Percentiles rank a stretch among this genome's conserved stretches.
Conservation (phyloP, 163 green algal species). For the Picocystis sp. region DNA sequence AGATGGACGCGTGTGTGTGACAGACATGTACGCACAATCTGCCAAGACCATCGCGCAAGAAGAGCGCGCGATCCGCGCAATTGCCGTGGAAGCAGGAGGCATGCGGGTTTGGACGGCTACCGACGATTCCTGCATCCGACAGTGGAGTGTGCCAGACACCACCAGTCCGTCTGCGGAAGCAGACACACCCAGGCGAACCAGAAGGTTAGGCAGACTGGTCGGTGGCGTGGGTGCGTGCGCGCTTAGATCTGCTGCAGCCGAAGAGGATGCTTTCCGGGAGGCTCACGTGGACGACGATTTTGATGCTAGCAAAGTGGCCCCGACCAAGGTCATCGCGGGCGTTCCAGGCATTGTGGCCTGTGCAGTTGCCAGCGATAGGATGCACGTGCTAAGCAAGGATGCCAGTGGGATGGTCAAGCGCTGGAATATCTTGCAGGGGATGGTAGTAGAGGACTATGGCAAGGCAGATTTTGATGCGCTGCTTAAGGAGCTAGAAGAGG, state of each 20-base stretch:
- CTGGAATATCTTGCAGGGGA: slow-evolving; percentile 52
- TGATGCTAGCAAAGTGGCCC: background rate
- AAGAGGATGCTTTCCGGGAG: no score
- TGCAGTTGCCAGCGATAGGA: slow-evolving; percentile 37
- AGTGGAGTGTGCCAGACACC: background rate
- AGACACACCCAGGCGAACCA: background rate
- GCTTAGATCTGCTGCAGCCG: no score
- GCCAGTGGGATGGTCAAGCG: slow-evolving; percentile 31
- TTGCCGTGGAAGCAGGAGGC: background rate
- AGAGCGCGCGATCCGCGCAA: background rate
- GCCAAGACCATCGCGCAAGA: background rate
- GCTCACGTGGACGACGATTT: no score
- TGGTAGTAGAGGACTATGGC: slow-evolving; percentile 26
- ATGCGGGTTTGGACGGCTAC: background rate
- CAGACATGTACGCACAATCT: slow-evolving; percentile 2
- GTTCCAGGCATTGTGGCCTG: slow-evolving; percentile 26
- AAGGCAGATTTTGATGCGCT: slow-evolving; percentile 36
- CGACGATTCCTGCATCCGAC: slow-evolving; percentile 1
- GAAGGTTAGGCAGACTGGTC: no score
- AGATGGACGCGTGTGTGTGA: slow-evolving; percentile 27
- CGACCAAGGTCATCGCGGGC: slow-evolving; percentile 14
- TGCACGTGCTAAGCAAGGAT: slow-evolving; percentile 59
- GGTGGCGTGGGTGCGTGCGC: no score
- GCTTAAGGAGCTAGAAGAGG: slow-evolving; percentile 41
- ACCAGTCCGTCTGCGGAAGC: background rate